Base-by-base conservation (phyloP, 495 filamentous ascomycete genomes). In the Trichoderma reesei region DNA sequence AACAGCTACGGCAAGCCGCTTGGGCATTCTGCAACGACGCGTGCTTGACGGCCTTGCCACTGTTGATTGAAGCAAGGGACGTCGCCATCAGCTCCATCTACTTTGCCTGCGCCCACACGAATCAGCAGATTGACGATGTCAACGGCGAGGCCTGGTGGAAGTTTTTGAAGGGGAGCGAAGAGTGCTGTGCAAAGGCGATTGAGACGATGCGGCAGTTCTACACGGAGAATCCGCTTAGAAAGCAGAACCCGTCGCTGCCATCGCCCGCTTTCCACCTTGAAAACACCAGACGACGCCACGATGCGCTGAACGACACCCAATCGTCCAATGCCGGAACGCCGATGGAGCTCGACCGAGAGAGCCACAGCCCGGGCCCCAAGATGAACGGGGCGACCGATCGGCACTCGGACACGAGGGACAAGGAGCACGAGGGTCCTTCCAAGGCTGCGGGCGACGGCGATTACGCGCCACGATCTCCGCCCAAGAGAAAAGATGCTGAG, bases 21-120 rank as follows among this genome's bases (percentile, higher is more conserved):
- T 97, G 93, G 88, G 86, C 90, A 4, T 98, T 96, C 70, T 81
- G 96, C 62, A 96, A 94, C 74, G 94, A 99, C 74, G 85, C 86
- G 13, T 87, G 81, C 64, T 83, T 93, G 62, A 96, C 92, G 20
- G 84, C 87, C 60, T 78, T 98, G 26, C 95, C 91, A 63, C 81
- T 99, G n/a, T 77, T 92, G 34, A 90, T 90, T 72, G 81, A 84
- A 1, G 81, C 90, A 34, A 85, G 86, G 42, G 88, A 88, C 18
- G 89, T 98, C 62, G 90, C 92, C 42, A 87, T 92, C 44, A 88
- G 88, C 14, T 86, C 92, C 13, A 83, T 98, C 44, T 97, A 95
- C 73, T 92, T 90, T 61, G 90, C 90, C 18, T 85, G 88, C 18
- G 82, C 84, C 34, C 84, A 90, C 59, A 87, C 82, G 48, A 78